Base-by-base conservation (phyloP, 2,329 filamentous ascomycete genomes). In the Proliferodiscus dingleyae region DNA sequence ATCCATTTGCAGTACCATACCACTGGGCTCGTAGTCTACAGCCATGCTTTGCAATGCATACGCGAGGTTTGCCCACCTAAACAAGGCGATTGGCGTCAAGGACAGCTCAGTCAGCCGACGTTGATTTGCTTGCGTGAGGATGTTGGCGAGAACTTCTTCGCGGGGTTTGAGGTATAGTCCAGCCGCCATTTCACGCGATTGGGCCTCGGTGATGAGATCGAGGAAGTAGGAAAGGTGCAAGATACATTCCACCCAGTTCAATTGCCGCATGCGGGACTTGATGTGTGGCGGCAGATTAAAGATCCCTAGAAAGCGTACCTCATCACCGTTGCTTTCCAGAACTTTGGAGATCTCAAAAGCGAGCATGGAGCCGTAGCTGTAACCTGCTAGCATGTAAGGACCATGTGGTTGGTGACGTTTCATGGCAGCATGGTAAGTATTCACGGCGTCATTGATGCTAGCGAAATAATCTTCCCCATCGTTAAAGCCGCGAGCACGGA, bases 301-400 rank as follows among this genome's bases (percentile, higher is more conserved):
- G 38, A 54, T 59, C 6, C 64, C 72, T 1, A 72, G 56, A 53
- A 75, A 75, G 0, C 47, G 29, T 0, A 76, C 68, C 28, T 54
- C 52, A 4, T 66, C 61, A 1, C 64, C 65, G 5, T 60, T 47
- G 0, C 28, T 37, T 41, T 75, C 66, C 9, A 77, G 65, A 2
- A 52, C 24, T 56, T 77, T 77, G 21, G 66, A 63, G 0, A 71
- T 54, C 54, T 77, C 73, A 47, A 76, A 77, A 0, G 71, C 71
- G 0, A 77, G 47, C 61, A 73, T 73, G 0, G 63, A 50, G 2
- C 75, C 73, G 53, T 70, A 75, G 6, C 63, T 69, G 53, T 76
- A 77, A 1, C 74, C 74, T 0, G 70, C 70, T 1, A 78, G 54
- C 0, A 70, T 70, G 49, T 78, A 78, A 0, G 74, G 73, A 0